Evolutionary conservation across 345 rosid species (phyloP).

Genomic region (Stellera chamaejasme): DNA sequence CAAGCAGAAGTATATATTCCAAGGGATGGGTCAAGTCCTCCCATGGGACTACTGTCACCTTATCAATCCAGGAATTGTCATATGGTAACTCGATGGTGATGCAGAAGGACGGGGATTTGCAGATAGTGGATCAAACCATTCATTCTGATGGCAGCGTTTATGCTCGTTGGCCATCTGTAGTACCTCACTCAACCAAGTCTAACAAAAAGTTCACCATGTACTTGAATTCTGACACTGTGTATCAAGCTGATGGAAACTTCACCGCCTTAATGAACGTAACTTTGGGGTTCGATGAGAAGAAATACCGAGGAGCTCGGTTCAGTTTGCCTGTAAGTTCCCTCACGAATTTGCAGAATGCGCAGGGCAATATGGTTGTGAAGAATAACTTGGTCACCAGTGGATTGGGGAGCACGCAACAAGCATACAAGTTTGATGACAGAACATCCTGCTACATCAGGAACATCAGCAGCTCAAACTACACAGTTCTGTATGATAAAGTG

Average conservation of each 20-base stretch:
- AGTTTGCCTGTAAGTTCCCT: slow-evolving; percentile 22
- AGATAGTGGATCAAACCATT: slow-evolving; percentile 52
- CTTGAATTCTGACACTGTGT: slow-evolving; percentile 22
- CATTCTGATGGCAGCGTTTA: slow-evolving; percentile 34
- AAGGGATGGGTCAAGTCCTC: slow-evolving; percentile 66
- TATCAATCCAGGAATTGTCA: slow-evolving; percentile 35
- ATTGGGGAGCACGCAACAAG: slow-evolving; percentile 49
- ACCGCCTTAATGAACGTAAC: slow-evolving; percentile 27
- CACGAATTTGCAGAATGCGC: slow-evolving; percentile 43
- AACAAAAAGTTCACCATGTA: slow-evolving; percentile 35
- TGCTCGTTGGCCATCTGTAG: slow-evolving; percentile 20
- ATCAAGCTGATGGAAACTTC: slow-evolving; percentile 26
- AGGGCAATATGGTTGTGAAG: slow-evolving; percentile 44
- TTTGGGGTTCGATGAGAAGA: slow-evolving; percentile 50
- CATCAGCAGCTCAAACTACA: slow-evolving; percentile 65
- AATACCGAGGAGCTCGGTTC: slow-evolving; percentile 13
- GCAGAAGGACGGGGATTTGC: slow-evolving; percentile 39
- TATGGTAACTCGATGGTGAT: slow-evolving; percentile 50
- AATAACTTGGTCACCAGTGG: slow-evolving; percentile 41
- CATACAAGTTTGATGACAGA: slow-evolving; percentile 33
- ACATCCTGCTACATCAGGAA: slow-evolving; percentile 62
- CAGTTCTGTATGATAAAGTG: slow-evolving; percentile 38
- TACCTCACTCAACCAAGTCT: slow-evolving; percentile 20
- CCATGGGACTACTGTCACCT: slow-evolving; percentile 48
- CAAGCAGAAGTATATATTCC: slow-evolving; percentile 39